Percentiles rank a stretch among this genome's conserved stretches.
Evolutionary conservation across 2,329 filamentous ascomycete genomes (phyloP).

Genomic region (Neopestalotiopsis clavispora): DNA sequence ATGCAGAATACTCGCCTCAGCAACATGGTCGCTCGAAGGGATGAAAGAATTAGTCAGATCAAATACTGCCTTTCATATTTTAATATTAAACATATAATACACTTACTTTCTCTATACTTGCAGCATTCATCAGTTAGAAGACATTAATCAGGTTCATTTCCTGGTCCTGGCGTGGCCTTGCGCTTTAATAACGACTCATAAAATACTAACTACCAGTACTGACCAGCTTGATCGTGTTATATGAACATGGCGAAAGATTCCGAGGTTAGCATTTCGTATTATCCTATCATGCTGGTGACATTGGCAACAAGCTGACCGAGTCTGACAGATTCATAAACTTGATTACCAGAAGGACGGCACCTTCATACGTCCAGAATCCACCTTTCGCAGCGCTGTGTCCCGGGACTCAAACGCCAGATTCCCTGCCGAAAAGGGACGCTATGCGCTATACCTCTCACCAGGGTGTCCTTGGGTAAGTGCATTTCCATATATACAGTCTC

Average conservation of each 20-base stretch:
- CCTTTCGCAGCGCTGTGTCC: slow-evolving; percentile 62
- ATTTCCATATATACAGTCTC: background rate
- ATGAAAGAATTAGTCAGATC: too few relatives aligned
- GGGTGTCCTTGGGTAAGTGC: slow-evolving; percentile 66
- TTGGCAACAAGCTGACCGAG: background rate
- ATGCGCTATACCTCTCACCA: slow-evolving; percentile 64
- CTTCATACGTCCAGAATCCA: slow-evolving; percentile 57
- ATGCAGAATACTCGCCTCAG: background rate
- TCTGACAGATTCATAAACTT: slow-evolving; percentile 17
- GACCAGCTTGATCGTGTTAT: background rate
- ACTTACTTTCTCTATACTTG: too few relatives aligned
- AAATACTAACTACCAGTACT: background rate
- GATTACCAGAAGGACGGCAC: slow-evolving; percentile 49
- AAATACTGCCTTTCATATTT: too few relatives aligned
- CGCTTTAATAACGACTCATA: background rate
- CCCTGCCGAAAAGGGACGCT: slow-evolving; percentile 63
- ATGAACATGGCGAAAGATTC: background rate
- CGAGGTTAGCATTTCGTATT: background rate
- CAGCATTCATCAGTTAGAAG: too few relatives aligned
- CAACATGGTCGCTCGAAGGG: too few relatives aligned
- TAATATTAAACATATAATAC: too few relatives aligned
- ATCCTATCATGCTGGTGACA: too few relatives aligned
- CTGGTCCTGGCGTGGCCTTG: background rate
- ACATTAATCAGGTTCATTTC: background rate
- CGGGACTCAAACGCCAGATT: slow-evolving; percentile 55